Evolutionary conservation across 192 early-diverging fungal species (phyloP).

Genomic region (Backusella australiensis): DNA sequence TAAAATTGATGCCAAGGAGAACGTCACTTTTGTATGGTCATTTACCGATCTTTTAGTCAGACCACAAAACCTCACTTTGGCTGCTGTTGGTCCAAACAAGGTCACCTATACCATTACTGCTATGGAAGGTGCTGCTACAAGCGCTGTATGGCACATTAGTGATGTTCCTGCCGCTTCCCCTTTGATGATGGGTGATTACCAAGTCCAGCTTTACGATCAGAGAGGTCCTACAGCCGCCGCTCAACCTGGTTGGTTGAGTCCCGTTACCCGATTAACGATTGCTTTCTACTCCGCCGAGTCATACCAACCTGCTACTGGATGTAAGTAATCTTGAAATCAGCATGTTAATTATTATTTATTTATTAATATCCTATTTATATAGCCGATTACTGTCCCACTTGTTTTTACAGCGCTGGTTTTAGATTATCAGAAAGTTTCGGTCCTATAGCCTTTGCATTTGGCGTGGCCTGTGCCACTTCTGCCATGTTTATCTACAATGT

Average conservation of each 20-base stretch:
- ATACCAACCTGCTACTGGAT: constrained; percentile 25
- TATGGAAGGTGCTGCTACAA: constrained; percentile 23
- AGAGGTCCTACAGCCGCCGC: constrained; percentile 25
- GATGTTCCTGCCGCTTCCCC: constrained; percentile 23
- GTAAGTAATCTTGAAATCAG: constrained; percentile 16
- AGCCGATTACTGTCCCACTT: constrained; percentile 31
- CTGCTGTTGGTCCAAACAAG: constrained; percentile 23
- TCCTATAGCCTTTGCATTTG: constrained; percentile 23
- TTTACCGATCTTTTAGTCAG: constrained; percentile 34
- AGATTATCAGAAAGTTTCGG: constrained; percentile 7
- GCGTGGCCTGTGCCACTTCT: constrained; percentile 28
- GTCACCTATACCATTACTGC: constrained; percentile 28
- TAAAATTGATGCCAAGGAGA: constrained; percentile 23
- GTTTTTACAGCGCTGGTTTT: constrained; percentile 30
- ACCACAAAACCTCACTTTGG: constrained; percentile 29
- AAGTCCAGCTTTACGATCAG: constrained; percentile 37
- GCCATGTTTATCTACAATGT: constrained; percentile 19
- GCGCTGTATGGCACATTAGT: constrained; percentile 32
- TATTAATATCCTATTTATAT: constrained; percentile 26
- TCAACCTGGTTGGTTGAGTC: constrained; percentile 31
- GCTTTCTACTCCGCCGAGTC: constrained; percentile 33
- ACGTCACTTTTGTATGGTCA: constrained; percentile 37
- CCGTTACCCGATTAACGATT: constrained; percentile 25
- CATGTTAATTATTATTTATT: constrained; percentile 15
- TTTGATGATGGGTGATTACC: constrained; percentile 35